phyloP scores from a whole-genome alignment of 1,284 basidiomycete species.

The Pyrrhoderma noxium region DNA sequence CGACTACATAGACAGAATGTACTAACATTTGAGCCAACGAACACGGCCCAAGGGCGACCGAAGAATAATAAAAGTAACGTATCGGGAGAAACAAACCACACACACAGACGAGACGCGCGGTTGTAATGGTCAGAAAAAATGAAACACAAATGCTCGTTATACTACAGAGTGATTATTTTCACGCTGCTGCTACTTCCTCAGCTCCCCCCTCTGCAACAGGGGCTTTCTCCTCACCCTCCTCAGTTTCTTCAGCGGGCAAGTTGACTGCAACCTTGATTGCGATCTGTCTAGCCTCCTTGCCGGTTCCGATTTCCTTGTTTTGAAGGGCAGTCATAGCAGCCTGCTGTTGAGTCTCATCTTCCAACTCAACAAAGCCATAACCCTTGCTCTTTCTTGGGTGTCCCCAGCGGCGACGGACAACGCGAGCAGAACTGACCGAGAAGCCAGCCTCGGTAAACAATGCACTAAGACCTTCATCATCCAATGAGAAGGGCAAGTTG shows the following conservation, averaged over 20 bases:
- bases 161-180: neutral
- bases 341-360: constrained; percentile 73
- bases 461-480: constrained; percentile 67
- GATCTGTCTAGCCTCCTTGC: constrained; percentile 47
- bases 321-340: constrained; percentile 78
- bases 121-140: neutral
- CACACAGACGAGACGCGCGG: neutral
- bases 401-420: constrained; percentile 78
- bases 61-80: constrained; percentile 6
- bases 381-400: constrained; percentile 82
- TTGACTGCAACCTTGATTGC: constrained; percentile 88
- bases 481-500: constrained; percentile 88
- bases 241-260: constrained; percentile 28
- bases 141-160: neutral
- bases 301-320: constrained; percentile 70
- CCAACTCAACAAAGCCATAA: constrained; percentile 91
- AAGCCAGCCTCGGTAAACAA: constrained; percentile 83
- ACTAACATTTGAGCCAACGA: constrained; percentile 1
- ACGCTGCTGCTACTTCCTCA: constrained; percentile 1
- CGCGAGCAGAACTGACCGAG: constrained; percentile 74
- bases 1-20: constrained; percentile 6
- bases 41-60: constrained; percentile 7
- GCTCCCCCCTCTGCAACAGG: neutral
- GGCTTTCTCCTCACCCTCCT: constrained; percentile 20
- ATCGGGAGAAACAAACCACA: constrained; percentile 3